Evolutionary conservation across 148 eudicot genomes (phyloP).

Genomic region (Vaccinium darrowii): DNA sequence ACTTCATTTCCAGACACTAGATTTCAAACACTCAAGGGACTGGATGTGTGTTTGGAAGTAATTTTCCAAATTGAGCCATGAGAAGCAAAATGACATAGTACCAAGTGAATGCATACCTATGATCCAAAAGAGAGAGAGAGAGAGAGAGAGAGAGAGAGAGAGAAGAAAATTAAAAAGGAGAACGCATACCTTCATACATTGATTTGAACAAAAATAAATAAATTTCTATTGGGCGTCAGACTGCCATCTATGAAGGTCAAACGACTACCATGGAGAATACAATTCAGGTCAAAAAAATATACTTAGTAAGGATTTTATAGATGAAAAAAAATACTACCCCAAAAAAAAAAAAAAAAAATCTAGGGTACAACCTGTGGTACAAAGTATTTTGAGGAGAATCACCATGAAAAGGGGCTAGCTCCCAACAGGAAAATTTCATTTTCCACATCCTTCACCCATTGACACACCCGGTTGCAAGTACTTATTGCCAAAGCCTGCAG

Average conservation of each 20-base stretch:
- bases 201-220: neutral
- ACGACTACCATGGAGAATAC: neutral
- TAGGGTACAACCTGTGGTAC: constrained; percentile 17
- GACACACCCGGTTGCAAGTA: constrained; percentile 89
- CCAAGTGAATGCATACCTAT: neutral
- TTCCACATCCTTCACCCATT: constrained; percentile 96
- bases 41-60: neutral
- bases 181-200: neutral
- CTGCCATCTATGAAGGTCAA: neutral
- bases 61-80: neutral
- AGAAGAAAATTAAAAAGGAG: neutral
- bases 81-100: neutral
- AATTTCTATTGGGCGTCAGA: neutral
- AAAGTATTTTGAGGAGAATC: constrained; percentile 24
- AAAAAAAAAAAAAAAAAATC: neutral
- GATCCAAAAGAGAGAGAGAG: too few species aligned
- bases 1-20: neutral
- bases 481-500: constrained; percentile 91
- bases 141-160: too few species aligned
- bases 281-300: neutral
- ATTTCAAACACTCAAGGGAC: neutral
- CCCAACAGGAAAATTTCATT: constrained; percentile 88
- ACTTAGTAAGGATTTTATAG: constrained; percentile 6
- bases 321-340: neutral
- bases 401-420: constrained; percentile 93